Evolutionary conservation across 1,139 yeast species (phyloP).

Genomic region (Candida glucosophila): DNA sequence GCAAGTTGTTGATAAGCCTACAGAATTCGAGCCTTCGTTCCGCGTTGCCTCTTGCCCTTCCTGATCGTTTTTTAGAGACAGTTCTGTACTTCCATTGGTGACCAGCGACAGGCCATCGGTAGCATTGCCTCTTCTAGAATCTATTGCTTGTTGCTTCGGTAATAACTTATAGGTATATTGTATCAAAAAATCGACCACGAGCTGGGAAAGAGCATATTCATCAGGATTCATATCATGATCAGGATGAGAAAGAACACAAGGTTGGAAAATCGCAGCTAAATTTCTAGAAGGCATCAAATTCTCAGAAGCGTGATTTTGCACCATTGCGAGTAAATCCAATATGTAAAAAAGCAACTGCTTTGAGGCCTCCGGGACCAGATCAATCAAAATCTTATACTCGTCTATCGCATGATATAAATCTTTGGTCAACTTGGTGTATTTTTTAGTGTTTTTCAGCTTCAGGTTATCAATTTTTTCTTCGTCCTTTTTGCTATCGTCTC

Average conservation of each 20-base stretch:
- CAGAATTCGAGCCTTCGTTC: too few relatives aligned
- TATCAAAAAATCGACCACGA: conserved; percentile 82
- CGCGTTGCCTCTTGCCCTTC: too few relatives aligned
- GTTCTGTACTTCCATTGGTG: too few relatives aligned
- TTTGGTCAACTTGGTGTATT: conserved; percentile 36
- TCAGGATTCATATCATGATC: conserved; percentile 86
- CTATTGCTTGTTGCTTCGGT: conserved; percentile 39
- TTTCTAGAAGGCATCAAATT: conserved; percentile 92
- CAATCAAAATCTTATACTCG: conserved; percentile 63
- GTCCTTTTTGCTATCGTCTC: conserved; percentile 6
- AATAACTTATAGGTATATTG: conserved; percentile 75
- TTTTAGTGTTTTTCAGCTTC: conserved; percentile 19
- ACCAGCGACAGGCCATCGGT: too few relatives aligned
- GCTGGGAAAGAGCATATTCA: conserved; percentile 81
- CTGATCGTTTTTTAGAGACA: too few relatives aligned
- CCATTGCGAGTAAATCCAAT: conserved; percentile 77
- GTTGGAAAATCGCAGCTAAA: conserved; percentile 93
- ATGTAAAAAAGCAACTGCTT: conserved; percentile 83
- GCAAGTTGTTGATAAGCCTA: too few relatives aligned
- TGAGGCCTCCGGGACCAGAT: conserved; percentile 57
- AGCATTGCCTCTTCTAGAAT: too few relatives aligned
- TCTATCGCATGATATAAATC: conserved; percentile 65
- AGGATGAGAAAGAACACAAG: conserved; percentile 87
- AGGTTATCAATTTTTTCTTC: conserved; percentile 3
- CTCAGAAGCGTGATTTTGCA: conserved; percentile 66